Percentiles rank a stretch among this genome's conserved stretches.
phyloP scores from a whole-genome alignment of 305 asterid species.

The Fraxinus paxiana region DNA sequence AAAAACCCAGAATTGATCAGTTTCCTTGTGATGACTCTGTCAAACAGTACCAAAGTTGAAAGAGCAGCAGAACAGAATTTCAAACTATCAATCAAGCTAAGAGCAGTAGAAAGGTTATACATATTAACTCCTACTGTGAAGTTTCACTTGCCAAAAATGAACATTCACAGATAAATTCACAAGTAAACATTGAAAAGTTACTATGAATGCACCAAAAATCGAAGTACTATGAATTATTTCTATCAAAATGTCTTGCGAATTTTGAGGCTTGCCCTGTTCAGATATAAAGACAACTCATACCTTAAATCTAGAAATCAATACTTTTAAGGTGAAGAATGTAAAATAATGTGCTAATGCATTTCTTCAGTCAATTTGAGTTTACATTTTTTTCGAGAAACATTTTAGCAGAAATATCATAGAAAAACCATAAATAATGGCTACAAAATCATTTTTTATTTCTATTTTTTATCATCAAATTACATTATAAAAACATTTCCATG shows the following conservation, averaged over 20 bases:
- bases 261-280: not conserved
- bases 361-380: not conserved
- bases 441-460: too few species aligned
- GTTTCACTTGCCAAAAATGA: constrained; percentile 8
- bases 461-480: too few species aligned
- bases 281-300: not conserved
- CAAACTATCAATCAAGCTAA: not conserved
- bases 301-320: not conserved
- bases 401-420: too few species aligned
- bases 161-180: not conserved
- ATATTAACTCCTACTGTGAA: not conserved
- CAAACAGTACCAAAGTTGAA: constrained; percentile 3
- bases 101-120: not conserved
- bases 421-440: too few species aligned
- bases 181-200: not conserved
- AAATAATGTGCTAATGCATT: not conserved
- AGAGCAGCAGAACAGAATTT: not conserved
- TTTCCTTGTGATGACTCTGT: not conserved
- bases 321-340: not conserved
- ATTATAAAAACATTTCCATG: too few species aligned
- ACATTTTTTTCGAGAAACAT: not conserved
- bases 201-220: not conserved
- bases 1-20: not conserved
- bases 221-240: not conserved
- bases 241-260: not conserved